Conservation (phyloP, 2,329 filamentous ascomycete species). For the Paraphaeosphaeria sporulosa region DNA sequence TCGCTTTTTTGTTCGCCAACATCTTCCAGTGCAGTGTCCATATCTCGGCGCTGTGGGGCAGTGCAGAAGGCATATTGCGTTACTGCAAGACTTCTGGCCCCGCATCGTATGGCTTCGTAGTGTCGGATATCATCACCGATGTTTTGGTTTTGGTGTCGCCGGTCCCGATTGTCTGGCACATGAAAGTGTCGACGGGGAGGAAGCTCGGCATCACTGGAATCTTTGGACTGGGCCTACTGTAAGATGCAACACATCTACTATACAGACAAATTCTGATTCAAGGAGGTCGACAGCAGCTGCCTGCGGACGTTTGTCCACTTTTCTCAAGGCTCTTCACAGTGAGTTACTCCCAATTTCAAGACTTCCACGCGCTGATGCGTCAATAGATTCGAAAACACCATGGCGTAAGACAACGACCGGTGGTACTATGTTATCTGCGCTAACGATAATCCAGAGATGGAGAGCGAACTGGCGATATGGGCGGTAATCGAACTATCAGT, state of each 20-base stretch:
- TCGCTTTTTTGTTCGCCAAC: slow-evolving; percentile 7
- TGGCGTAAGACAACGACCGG: background rate
- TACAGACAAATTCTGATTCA: background rate
- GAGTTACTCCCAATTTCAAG: background rate
- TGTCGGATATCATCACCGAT: slow-evolving; percentile 14
- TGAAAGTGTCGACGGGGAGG: slow-evolving; percentile 1
- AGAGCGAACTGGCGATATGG: slow-evolving; percentile 12
- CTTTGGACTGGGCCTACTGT: slow-evolving; percentile 12
- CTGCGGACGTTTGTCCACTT: slow-evolving; percentile 6
- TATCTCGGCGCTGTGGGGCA: background rate
- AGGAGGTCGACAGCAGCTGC: slow-evolving; percentile 9
- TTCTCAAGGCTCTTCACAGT: background rate
- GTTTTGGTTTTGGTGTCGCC: slow-evolving; percentile 8
- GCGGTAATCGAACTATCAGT: slow-evolving; percentile 11
- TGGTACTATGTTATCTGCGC: background rate
- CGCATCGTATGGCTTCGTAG: slow-evolving; percentile 10
- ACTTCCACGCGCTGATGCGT: background rate
- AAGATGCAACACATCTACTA: background rate
- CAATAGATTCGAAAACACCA: background rate
- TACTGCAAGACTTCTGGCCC: background rate
- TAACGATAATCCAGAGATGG: background rate
- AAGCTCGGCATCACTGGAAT: background rate
- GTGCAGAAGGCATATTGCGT: background rate
- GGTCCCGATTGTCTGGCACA: slow-evolving; percentile 11
- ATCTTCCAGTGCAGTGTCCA: slow-evolving; percentile 7